Conservation (phyloP, 495 filamentous ascomycete genomes). For the Aspergillus avenaceus region DNA sequence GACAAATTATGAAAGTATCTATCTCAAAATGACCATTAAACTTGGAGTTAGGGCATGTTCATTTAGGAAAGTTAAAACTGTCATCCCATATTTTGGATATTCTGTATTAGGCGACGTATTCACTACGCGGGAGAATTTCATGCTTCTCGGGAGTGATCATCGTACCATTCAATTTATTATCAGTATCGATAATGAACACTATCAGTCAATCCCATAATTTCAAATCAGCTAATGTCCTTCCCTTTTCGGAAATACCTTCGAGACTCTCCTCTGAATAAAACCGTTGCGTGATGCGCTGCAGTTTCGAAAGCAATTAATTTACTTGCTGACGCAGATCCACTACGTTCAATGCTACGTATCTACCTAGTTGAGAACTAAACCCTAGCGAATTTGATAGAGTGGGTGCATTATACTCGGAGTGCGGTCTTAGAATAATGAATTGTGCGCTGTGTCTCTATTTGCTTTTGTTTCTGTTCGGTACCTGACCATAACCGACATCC, state of each 20-base stretch:
- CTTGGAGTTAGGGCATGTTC: background rate
- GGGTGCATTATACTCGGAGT: background rate
- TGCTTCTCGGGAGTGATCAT: background rate
- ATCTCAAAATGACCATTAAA: background rate
- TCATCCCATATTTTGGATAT: background rate
- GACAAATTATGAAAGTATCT: background rate
- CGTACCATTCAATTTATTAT: background rate
- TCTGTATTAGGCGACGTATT: background rate
- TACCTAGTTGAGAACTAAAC: background rate
- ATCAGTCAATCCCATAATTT: constrained; percentile 5
- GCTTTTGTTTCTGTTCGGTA: background rate
- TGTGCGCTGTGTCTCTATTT: background rate
- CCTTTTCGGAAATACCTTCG: constrained; percentile 1
- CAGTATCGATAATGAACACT: background rate
- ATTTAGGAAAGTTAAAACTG: background rate
- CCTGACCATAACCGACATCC: background rate
- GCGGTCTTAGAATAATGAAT: background rate
- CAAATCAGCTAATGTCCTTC: constrained; percentile 9
- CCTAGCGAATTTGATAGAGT: background rate
- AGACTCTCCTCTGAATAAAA: constrained; percentile 5
- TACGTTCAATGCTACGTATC: background rate
- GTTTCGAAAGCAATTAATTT: constrained; percentile 4
- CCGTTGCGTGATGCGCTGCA: constrained; percentile 14
- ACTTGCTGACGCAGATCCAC: constrained; percentile 7
- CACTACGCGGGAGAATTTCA: background rate